Conservation (phyloP, 2,329 filamentous ascomycete genomes). For the Pseudogymnoascus sp. region DNA sequence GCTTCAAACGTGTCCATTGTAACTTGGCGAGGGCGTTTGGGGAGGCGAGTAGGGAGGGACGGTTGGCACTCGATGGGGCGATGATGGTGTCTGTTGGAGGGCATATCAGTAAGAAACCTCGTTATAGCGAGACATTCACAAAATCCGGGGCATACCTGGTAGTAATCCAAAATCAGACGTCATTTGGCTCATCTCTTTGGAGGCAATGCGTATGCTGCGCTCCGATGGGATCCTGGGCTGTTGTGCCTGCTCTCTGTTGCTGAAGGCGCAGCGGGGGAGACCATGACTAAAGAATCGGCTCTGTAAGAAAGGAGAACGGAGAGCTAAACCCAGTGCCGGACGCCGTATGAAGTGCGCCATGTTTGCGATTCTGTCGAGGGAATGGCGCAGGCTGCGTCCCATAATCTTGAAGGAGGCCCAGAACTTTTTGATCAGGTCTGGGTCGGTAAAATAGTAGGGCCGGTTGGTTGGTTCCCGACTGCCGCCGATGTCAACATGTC, state of each 20-base stretch:
- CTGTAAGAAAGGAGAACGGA: background rate
- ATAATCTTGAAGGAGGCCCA: too few species aligned
- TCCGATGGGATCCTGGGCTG: background rate
- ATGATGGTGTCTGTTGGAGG: slow-evolving; percentile 28
- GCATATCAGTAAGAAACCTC: slow-evolving; percentile 19
- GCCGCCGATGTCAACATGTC: too few species aligned
- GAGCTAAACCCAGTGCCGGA: background rate
- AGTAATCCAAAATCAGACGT: slow-evolving; percentile 17
- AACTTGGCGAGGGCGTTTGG: slow-evolving; percentile 22
- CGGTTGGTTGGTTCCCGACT: too few species aligned
- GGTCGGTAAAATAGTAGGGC: too few species aligned
- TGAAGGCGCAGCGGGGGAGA: background rate
- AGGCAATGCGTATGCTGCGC: slow-evolving; percentile 7
- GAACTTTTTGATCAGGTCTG: too few species aligned
- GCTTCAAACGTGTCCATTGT: slow-evolving; percentile 22
- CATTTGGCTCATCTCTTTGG: slow-evolving; percentile 12
- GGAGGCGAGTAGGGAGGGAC: slow-evolving; percentile 23
- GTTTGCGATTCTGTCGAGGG: background rate
- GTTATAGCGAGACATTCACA: slow-evolving; percentile 6
- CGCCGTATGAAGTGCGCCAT: background rate
- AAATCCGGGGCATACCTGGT: slow-evolving; percentile 10
- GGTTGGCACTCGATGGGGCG: slow-evolving; percentile 24
- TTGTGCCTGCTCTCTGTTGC: background rate
- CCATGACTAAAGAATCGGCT: background rate
- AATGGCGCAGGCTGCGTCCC: too few species aligned